phyloP scores from a whole-genome alignment of 2,329 filamentous ascomycete species.

The Onygenales sp. region DNA sequence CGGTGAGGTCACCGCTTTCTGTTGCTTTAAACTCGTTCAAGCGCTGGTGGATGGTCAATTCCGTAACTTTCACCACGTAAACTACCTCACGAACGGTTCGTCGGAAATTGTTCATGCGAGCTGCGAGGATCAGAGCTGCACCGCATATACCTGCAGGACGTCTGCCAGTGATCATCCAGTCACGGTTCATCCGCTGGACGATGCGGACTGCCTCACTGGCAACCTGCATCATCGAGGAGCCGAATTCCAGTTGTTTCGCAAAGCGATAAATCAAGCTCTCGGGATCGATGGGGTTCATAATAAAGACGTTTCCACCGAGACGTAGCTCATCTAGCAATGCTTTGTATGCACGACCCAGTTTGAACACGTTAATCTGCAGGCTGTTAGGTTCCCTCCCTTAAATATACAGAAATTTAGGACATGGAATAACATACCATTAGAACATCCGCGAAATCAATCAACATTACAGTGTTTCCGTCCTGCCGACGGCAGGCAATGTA shows the following conservation, averaged over 20 bases:
- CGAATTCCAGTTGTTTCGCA: constrained; percentile 85
- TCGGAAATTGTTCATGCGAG: constrained; percentile 96
- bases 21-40: constrained; percentile 86
- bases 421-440: constrained; percentile 37
- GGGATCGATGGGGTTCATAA: constrained; percentile 68
- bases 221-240: constrained; percentile 68
- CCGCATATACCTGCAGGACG: constrained; percentile 90
- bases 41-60: constrained; percentile 83
- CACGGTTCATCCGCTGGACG: constrained; percentile 83
- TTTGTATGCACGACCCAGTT: constrained; percentile 83
- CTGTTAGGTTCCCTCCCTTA: constrained; percentile 17
- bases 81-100: constrained; percentile 88
- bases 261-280: constrained; percentile 90
- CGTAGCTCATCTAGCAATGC: constrained; percentile 56
- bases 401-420: not conserved
- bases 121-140: constrained; percentile 86
- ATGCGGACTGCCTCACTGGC: constrained; percentile 81
- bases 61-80: constrained; percentile 96
- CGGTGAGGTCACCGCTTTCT: constrained; percentile 71
- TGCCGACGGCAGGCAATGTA: constrained; percentile 80
- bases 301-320: constrained; percentile 48
- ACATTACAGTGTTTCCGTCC: constrained; percentile 72
- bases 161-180: constrained; percentile 95
- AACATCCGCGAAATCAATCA: constrained; percentile 90
- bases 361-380: constrained; percentile 73